These are phyloP conservation scores for Fulvia fulva DNA, from an alignment of 2,329 filamentous ascomycete species.

Conservation along the genomic window DNA sequence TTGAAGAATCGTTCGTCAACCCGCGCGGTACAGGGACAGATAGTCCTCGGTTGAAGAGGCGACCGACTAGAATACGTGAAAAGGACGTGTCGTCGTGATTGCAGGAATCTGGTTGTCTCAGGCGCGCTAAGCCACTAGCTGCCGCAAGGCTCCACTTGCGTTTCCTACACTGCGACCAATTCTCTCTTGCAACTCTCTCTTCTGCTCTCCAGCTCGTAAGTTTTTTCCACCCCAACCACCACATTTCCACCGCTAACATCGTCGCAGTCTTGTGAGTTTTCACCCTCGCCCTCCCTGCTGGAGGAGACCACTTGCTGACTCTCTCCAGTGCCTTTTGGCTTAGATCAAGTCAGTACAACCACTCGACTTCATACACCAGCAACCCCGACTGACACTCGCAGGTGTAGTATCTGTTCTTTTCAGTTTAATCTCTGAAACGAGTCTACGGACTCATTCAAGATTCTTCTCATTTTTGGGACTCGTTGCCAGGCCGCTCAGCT, in stretches of 20 bases:
- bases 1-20: too few species aligned
- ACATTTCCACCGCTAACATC: conserved; percentile 4
- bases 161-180: too few species aligned
- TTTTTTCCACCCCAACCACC: neutral
- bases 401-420: conserved; percentile 13
- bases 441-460: conserved; percentile 18
- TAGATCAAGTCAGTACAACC: conserved; percentile 9
- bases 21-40: too few species aligned
- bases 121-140: too few species aligned
- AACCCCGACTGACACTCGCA: neutral
- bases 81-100: too few species aligned
- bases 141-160: too few species aligned
- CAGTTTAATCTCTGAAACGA: conserved; percentile 14
- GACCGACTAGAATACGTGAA: too few species aligned
- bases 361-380: neutral
- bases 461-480: conserved; percentile 13
- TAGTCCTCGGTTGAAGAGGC: too few species aligned
- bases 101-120: too few species aligned
- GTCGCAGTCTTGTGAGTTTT: too few species aligned
- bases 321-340: neutral
- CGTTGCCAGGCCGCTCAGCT: conserved; percentile 5
- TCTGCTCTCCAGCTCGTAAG: conserved; percentile 6
- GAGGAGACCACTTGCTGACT: neutral
- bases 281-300: too few species aligned
- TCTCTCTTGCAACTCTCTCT: neutral